These are phyloP conservation scores for Sporothrix luriei DNA, from an alignment of 2,329 filamentous ascomycete species.

Conservation along the genomic window DNA sequence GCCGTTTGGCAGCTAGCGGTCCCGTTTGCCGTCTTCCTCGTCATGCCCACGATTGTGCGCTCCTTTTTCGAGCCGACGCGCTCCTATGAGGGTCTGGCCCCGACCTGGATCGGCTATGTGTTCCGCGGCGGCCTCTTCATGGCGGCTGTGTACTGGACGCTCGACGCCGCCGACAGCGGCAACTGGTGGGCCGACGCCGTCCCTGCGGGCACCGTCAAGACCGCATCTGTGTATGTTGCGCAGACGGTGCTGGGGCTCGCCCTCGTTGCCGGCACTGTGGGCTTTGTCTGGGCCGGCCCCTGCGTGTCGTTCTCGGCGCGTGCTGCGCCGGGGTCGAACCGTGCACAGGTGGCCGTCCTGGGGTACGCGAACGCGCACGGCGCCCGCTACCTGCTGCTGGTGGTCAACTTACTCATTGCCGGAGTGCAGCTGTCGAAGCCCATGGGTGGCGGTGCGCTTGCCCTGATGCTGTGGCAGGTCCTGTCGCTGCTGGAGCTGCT, in stretches of 20 bases:
- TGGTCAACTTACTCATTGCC: conserved; percentile 74
- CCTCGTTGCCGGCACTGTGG: conserved; percentile 79
- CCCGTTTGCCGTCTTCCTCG: conserved; percentile 71
- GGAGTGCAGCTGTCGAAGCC: conserved; percentile 86
- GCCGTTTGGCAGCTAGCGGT: conserved; percentile 85
- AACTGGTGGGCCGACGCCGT: conserved; percentile 68
- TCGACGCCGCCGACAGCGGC: conserved; percentile 85
- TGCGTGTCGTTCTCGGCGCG: conserved; percentile 72
- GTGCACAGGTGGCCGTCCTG: conserved; percentile 70
- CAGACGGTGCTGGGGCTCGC: conserved; percentile 79
- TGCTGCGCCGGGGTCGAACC: conserved; percentile 46
- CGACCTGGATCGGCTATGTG: conserved; percentile 78
- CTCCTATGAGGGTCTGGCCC: conserved; percentile 84
- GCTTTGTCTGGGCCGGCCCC: conserved; percentile 83
- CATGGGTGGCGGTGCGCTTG: conserved; percentile 85
- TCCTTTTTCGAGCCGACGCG: conserved; percentile 79
- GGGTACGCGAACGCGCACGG: conserved; percentile 95
- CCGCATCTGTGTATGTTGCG: conserved; percentile 72
- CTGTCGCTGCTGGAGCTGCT: conserved; percentile 72
- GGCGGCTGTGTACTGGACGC: conserved; percentile 79
- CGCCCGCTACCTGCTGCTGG: conserved; percentile 81
- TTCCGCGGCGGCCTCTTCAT: conserved; percentile 76
- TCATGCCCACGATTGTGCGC: conserved; percentile 74
- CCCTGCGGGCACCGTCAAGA: conserved; percentile 67
- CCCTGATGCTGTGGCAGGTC: conserved; percentile 83